Evolutionary conservation across 805 yeast genomes (phyloP).

Genomic region (Yamadazyma sp.): DNA sequence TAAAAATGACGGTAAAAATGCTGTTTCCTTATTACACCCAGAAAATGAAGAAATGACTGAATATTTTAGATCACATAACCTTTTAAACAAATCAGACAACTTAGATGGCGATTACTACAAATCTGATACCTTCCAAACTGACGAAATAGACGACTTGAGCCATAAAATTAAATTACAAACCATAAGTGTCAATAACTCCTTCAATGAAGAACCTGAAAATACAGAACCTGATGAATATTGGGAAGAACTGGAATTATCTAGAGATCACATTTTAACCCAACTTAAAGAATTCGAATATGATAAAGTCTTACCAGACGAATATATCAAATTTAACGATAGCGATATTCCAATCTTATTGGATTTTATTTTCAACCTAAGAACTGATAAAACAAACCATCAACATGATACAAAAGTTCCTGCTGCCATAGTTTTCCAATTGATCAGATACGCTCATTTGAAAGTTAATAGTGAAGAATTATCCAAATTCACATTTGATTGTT

Average conservation of each 20-base stretch:
- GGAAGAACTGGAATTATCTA: conserved; percentile 26
- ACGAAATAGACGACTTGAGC: conserved; percentile 32
- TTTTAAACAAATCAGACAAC: conserved; percentile 18
- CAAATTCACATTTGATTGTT: conserved; percentile 56
- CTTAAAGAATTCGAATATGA: conserved; percentile 53
- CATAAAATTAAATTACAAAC: conserved; percentile 31
- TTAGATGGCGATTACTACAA: conserved; percentile 5
- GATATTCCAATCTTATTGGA: conserved; percentile 50
- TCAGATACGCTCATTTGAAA: conserved; percentile 63
- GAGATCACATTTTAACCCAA: conserved; percentile 26
- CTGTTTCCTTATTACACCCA: conserved; percentile 55
- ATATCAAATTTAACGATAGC: conserved; percentile 56
- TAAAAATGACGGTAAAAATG: conserved; percentile 39
- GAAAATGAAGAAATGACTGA: conserved; percentile 51
- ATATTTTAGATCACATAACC: conserved; percentile 53
- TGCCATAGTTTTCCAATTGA: conserved; percentile 62
- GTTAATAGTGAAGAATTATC: conserved; percentile 55
- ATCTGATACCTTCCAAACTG: conserved; percentile 20
- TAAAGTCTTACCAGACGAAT: conserved; percentile 55
- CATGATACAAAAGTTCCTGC: conserved; percentile 62
- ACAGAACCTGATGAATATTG: conserved; percentile 15
- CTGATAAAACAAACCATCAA: conserved; percentile 32
- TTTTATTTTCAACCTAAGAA: conserved; percentile 45
- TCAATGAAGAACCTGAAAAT: conserved; percentile 12
- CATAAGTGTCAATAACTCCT: conserved; percentile 18